phyloP scores from a whole-genome alignment of 495 filamentous ascomycete species.

The Xylaria longipes region DNA sequence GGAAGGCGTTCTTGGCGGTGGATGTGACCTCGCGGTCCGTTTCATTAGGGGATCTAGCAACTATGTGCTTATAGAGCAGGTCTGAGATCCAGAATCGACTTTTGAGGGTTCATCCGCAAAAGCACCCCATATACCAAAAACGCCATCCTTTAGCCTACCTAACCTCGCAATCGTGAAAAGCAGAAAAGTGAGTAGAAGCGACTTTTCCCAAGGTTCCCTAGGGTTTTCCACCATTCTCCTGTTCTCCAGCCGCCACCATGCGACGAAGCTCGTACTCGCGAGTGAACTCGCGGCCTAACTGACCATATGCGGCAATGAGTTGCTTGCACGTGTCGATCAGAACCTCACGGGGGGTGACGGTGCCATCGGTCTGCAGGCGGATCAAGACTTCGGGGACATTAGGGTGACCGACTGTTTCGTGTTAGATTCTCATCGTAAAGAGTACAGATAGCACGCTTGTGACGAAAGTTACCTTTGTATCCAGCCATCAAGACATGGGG shows the following conservation, averaged over 20 bases:
- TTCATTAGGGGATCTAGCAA: conserved; percentile 15
- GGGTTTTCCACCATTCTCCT: conserved; percentile 40
- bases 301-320: conserved; percentile 76
- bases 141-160: conserved; percentile 23
- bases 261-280: conserved; percentile 94
- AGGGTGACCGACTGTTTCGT: conserved; percentile 72
- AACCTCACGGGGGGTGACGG: conserved; percentile 83
- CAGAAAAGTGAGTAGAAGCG: conserved; percentile 23
- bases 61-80: conserved; percentile 16
- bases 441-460: conserved; percentile 20
- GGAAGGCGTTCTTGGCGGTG: conserved; percentile 8
- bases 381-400: conserved; percentile 85
- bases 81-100: conserved; percentile 8
- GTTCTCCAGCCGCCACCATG: conserved; percentile 72
- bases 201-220: neutral
- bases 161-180: conserved; percentile 26
- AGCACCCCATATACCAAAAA: conserved; percentile 6
- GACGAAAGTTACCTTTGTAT: conserved; percentile 71
- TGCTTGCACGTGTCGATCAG: conserved; percentile 79
- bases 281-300: conserved; percentile 84
- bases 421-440: conserved; percentile 26
- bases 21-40: conserved; percentile 15
- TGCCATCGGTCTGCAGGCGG: conserved; percentile 91
- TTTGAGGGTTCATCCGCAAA: neutral
- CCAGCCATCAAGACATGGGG: conserved; percentile 82